phyloP scores from a whole-genome alignment of 169 alveolate species.

The Plasmodium knowlesi region DNA sequence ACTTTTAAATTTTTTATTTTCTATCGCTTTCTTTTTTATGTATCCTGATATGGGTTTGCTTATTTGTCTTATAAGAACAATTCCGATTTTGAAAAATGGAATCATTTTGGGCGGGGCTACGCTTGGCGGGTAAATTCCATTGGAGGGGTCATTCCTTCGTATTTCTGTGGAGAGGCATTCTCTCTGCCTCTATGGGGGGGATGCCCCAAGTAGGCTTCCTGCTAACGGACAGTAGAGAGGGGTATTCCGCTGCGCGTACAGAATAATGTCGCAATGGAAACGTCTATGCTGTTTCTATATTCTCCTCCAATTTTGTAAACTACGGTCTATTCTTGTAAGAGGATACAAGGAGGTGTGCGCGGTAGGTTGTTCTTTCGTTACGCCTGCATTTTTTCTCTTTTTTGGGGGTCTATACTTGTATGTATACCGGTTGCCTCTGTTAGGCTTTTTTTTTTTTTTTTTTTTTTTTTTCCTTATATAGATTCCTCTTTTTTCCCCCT shows the following conservation, averaged over 20 bases:
- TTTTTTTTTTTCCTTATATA: no score
- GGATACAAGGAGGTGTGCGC: background rate
- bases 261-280: background rate
- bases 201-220: no score
- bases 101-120: constrained; percentile 76
- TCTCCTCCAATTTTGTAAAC: background rate
- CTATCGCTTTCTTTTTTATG: constrained; percentile 82
- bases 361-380: background rate
- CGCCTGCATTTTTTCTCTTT: background rate
- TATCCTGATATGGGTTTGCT: constrained; percentile 85
- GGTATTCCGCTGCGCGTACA: no score
- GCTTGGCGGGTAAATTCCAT: background rate
- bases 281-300: background rate
- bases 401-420: background rate
- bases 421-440: background rate
- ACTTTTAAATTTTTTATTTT: constrained; percentile 80
- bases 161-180: background rate
- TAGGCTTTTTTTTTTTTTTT: background rate
- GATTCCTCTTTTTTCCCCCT: background rate
- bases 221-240: background rate
- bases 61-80: constrained; percentile 84
- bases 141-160: background rate
- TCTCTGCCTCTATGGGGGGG: background rate
- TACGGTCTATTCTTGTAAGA: background rate
- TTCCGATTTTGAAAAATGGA: constrained; percentile 83